Evolutionary conservation across 2,329 filamentous ascomycete species (phyloP), one percentile per base, ranked within the genome.

Genomic region (Dothistroma septosporum): DNA sequence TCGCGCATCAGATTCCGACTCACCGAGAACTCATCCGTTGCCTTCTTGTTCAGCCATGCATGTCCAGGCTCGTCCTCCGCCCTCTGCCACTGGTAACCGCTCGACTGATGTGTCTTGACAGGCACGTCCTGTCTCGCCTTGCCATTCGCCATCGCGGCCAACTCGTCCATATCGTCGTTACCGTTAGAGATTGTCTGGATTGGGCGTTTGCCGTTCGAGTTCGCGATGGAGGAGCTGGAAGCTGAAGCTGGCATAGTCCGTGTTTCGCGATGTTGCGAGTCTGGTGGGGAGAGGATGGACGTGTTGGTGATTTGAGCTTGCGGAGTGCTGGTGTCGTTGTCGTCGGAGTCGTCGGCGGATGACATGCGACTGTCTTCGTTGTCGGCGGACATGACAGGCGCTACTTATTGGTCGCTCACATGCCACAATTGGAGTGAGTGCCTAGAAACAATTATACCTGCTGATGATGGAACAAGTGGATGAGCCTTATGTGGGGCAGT

Each of bases 11-110:
- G 3, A 22, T 11, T 21, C 4, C 9, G 16, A 53, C 47, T 28
- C 31, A 53, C 50, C 50, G 79, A 74, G 65, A 77, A 81, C 58
- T 86, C 84, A 61, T 86, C 84, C 62, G 79, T 72, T 5, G 82
- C 80, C 68, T 84, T 85, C 71, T 82, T 83, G 63, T 78, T 83
- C 65, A 77, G 78, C 82, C 83, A 86, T 9, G 75, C 74, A 50
- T 78, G 79, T 2, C 82, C 80, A 8, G 81, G 81, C 61, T 76
- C 73, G 37, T 79, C 75, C 55, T 76, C 75, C 60, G 67, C 67
- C 65, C 68, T 70, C 31, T 56, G 66, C 71, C 72, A 76, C n/a
- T 65, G 69, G 59, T 72, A 76, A 31, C 69, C 69, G 53, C 68
- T 73, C 16, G 47, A 32, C 49, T 66, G 55, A 49, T 74, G 71